phyloP scores from a whole-genome alignment of 352 stramenopile genomes.

The Phytophthora sp. region DNA sequence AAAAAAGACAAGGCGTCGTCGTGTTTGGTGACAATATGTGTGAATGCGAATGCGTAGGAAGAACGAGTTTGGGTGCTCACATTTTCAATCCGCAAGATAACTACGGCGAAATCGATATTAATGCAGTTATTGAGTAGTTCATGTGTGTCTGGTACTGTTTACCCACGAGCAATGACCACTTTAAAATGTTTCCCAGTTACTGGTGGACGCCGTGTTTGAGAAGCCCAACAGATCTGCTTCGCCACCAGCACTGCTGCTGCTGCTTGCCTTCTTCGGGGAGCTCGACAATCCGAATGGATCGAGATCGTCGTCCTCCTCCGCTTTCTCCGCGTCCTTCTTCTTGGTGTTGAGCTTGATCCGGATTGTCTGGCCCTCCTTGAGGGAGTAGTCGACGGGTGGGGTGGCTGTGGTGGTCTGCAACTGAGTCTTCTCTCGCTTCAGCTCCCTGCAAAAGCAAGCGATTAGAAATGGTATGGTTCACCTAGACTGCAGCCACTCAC shows the following conservation, averaged over 20 bases:
- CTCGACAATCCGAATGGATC: constrained; percentile 23
- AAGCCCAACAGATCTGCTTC: constrained; percentile 49
- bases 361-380: constrained; percentile 94
- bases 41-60: too few relatives aligned
- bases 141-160: too few relatives aligned
- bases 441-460: constrained; percentile 47
- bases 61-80: too few relatives aligned
- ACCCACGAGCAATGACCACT: too few relatives aligned
- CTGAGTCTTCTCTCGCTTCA: constrained; percentile 61
- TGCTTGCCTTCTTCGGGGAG: constrained; percentile 33
- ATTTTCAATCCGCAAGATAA: too few relatives aligned
- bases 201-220: constrained; percentile 33
- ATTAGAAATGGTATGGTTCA: too few relatives aligned
- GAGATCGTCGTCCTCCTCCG: constrained; percentile 38
- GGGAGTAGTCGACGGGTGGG: constrained; percentile 86
- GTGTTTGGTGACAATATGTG: too few relatives aligned
- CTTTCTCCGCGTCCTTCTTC: constrained; percentile 47
- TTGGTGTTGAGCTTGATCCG: constrained; percentile 85
- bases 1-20: too few relatives aligned
- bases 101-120: too few relatives aligned
- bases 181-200: constrained; percentile 70
- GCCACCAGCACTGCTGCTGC: constrained; percentile 2
- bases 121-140: too few relatives aligned
- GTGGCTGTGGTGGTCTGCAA: constrained; percentile 37
- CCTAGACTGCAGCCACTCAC: constrained; percentile 29